Evolutionary conservation across 2,329 filamentous ascomycete genomes (phyloP).

Genomic region (Pyrenochaeta sp.): DNA sequence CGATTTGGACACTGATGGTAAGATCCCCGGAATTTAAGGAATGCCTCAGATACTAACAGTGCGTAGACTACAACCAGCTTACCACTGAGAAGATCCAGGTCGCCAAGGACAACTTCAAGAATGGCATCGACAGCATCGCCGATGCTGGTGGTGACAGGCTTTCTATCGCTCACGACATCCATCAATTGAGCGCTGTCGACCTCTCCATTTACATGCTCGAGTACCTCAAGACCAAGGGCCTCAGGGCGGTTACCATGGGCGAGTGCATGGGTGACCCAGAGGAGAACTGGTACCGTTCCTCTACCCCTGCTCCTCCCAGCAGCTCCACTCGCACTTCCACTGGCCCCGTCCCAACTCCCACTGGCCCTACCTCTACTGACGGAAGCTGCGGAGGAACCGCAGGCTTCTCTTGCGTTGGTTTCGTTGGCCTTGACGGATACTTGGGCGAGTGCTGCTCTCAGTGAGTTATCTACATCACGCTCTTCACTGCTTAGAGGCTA

Average conservation of each 20-base stretch:
- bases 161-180: constrained; percentile 61
- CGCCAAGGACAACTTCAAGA: constrained; percentile 50
- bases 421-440: constrained; percentile 26
- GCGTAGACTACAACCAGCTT: constrained; percentile 38
- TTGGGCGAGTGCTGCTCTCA: constrained; percentile 54
- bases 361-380: constrained; percentile 27
- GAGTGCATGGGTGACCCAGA: constrained; percentile 56
- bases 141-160: constrained; percentile 50
- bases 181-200: constrained; percentile 54
- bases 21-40: constrained; percentile 21
- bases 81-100: constrained; percentile 37
- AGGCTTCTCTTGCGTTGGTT: constrained; percentile 28
- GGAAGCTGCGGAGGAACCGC: constrained; percentile 28
- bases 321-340: constrained; percentile 26
- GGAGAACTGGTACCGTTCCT: constrained; percentile 58
- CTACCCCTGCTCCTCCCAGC: constrained; percentile 42
- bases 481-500: too few species aligned
- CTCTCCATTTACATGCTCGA: constrained; percentile 56
- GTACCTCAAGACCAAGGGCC: constrained; percentile 46
- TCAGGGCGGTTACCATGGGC: constrained; percentile 56
- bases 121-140: constrained; percentile 44
- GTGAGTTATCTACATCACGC: too few species aligned
- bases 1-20: constrained; percentile 65
- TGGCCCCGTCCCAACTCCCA: constrained; percentile 24
- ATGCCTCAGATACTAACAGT: not conserved